Base-by-base conservation (phyloP, 345 rosid genomes). In the Ailanthus altissimus region DNA sequence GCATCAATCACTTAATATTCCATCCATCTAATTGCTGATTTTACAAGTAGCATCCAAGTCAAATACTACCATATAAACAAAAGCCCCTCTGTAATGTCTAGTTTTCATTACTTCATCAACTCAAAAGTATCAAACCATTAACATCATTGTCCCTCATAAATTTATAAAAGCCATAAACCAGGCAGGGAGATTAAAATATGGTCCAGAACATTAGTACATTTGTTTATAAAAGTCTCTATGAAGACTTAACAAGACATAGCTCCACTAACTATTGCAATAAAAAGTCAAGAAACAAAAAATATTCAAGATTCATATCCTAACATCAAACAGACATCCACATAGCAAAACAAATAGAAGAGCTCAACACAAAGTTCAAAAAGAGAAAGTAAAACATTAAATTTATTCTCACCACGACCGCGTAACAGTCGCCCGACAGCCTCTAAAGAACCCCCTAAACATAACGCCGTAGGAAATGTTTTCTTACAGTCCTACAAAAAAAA, bases 371-470 rank as follows among this genome's bases (percentile, higher is more conserved):
- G 58, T 18, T 20, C n/a, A n/a, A 46, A 28, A 70, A 49, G 15
- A 18, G 38, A 64, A 72, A 74, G 23, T 18, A 61, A 57, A 3
- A 20, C 42, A 50, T 36, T n/a, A 47, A 47, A 63, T 57, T 18
- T 43, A 83, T 13, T 75, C 93, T 85, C 84, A 96, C 98, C 99
- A 23, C 89, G 99, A 61, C 88, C 93, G 40, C 72, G 85, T 72
- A 89, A 58, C 75, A 83, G 81, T 23, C 89, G 81, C 84, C 86
- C 83, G 46, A 89, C 80, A 77, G 98, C 91, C 74, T 83, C 86
- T 82, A 92, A 74, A 67, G 98, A 91, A 74, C 98, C 98, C 46
- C 98, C 98, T 80, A 93, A 72, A 78, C 93, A 91, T 78, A 96
- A 87, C 47, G 99, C 90, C 0, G 87, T 77, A 3, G 97, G 98